Percentiles rank a stretch among this genome's conserved stretches.
Conservation (phyloP, 2,329 filamentous ascomycete species). For the Aspergillus pseudoglaucus region DNA sequence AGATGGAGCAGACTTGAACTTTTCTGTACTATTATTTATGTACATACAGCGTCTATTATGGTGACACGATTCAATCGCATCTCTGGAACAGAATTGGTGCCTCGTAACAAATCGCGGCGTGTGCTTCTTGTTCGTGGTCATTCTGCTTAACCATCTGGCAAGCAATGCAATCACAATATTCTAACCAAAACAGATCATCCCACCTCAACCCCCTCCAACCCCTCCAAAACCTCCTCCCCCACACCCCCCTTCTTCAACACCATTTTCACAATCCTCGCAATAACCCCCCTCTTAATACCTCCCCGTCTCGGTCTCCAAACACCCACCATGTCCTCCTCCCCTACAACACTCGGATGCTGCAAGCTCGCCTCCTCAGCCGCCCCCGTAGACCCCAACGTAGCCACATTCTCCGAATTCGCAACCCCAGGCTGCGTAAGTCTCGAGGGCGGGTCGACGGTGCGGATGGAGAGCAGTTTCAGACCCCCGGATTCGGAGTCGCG, state of each 20-base stretch:
- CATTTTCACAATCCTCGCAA: slow-evolving; percentile 69
- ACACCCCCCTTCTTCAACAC: slow-evolving; percentile 73
- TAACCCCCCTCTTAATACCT: slow-evolving; percentile 67
- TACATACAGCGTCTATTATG: slow-evolving; percentile 5
- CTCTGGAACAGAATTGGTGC: too few species aligned
- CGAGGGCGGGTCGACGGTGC: slow-evolving; percentile 69
- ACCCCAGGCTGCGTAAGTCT: slow-evolving; percentile 65
- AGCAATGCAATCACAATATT: too few species aligned
- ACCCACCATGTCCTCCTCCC: slow-evolving; percentile 56
- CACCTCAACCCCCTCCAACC: slow-evolving; percentile 63
- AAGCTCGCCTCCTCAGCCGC: slow-evolving; percentile 38
- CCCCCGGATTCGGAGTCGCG: slow-evolving; percentile 30
- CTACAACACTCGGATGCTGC: slow-evolving; percentile 46
- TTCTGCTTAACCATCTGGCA: too few species aligned
- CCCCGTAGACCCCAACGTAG: slow-evolving; percentile 38
- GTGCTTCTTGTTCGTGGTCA: too few species aligned
- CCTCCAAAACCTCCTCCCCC: slow-evolving; percentile 77
- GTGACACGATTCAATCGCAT: too few species aligned
- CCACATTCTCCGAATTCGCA: slow-evolving; percentile 56
- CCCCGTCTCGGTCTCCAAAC: slow-evolving; percentile 84
- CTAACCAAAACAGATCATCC: slow-evolving; percentile 33
- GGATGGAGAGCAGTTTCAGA: slow-evolving; percentile 60
- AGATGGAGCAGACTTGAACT: neutral
- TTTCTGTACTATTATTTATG: slow-evolving; percentile 13
- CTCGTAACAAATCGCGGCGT: too few species aligned